Evolutionary conservation across 495 filamentous ascomycete genomes (phyloP).

Genomic region (Rostrohypoxylon terebratum): DNA sequence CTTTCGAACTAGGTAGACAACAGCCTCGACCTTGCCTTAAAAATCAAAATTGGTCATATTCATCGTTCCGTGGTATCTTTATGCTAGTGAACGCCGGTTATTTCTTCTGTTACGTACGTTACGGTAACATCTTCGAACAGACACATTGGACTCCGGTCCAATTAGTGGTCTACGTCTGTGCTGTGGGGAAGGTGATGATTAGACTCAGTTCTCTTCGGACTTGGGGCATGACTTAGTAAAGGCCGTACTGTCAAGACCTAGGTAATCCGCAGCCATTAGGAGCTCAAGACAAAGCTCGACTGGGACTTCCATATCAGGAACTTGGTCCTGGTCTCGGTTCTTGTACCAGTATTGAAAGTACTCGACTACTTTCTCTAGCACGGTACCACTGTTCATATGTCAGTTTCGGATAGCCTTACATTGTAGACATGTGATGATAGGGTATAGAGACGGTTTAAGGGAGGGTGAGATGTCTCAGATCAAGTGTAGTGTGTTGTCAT

Average conservation of each 20-base stretch:
- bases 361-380: constrained; percentile 91
- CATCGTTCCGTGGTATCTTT: constrained; percentile 33
- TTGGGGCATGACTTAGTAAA: not conserved
- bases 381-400: constrained; percentile 69
- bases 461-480: constrained; percentile 58
- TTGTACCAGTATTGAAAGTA: constrained; percentile 93
- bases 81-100: constrained; percentile 29
- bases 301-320: constrained; percentile 90
- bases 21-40: not conserved
- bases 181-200: constrained; percentile 25
- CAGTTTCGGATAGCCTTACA: constrained; percentile 7
- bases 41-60: constrained; percentile 20
- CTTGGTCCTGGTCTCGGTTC: constrained; percentile 77
- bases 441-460: not conserved
- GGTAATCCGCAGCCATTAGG: constrained; percentile 84
- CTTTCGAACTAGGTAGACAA: not conserved
- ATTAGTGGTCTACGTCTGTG: constrained; percentile 22
- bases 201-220: not conserved
- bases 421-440: constrained; percentile 7
- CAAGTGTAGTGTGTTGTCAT: constrained; percentile 69
- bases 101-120: not conserved
- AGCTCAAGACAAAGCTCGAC: constrained; percentile 82
- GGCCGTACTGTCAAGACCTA: constrained; percentile 57
- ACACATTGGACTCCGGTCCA: not conserved
- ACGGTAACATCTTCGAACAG: not conserved